Percentiles rank a stretch among this genome's conserved stretches.
These are phyloP conservation scores for Fremontodendron californicum DNA, from an alignment of 345 rosid species.

Conservation along the genomic window DNA sequence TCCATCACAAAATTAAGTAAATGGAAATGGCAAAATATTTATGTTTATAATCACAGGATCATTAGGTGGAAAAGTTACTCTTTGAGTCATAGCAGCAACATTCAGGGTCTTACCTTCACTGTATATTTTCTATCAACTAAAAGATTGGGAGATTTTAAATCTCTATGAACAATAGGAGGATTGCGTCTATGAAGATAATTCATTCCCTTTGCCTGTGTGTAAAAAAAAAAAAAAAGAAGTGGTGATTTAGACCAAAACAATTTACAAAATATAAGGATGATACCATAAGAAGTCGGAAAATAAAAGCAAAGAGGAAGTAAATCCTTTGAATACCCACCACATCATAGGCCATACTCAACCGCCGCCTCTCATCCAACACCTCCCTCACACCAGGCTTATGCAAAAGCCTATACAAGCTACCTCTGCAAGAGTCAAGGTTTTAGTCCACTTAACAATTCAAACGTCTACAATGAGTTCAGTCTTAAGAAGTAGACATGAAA, in stretches of 20 bases:
- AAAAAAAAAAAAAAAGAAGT: slow-evolving; percentile 9
- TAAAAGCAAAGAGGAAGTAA: neutral
- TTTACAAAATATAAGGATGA: neutral
- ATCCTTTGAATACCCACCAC: slow-evolving; percentile 55
- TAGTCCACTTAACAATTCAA: slow-evolving; percentile 17
- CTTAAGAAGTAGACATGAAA: neutral
- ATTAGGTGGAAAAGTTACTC: neutral
- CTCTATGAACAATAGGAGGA: slow-evolving; percentile 97
- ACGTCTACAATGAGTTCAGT: neutral
- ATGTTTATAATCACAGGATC: neutral
- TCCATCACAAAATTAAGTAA: neutral
- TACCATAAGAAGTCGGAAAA: neutral
- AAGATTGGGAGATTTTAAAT: slow-evolving; percentile 95
- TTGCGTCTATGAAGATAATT: slow-evolving; percentile 94
- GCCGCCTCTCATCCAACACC: slow-evolving; percentile 84
- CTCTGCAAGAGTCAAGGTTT: slow-evolving; percentile 53
- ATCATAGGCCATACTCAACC: slow-evolving; percentile 95
- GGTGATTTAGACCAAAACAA: slow-evolving; percentile 15
- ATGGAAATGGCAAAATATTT: neutral
- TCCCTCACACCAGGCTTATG: slow-evolving; percentile 86
- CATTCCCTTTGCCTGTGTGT: slow-evolving; percentile 94
- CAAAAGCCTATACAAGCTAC: slow-evolving; percentile 92
- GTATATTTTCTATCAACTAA: slow-evolving; percentile 97
- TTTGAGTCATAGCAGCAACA: neutral
- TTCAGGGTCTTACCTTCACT: slow-evolving; percentile 57